Base-by-base conservation (phyloP, 1,139 yeast genomes). In the Sugiyamaella xylanicola region DNA sequence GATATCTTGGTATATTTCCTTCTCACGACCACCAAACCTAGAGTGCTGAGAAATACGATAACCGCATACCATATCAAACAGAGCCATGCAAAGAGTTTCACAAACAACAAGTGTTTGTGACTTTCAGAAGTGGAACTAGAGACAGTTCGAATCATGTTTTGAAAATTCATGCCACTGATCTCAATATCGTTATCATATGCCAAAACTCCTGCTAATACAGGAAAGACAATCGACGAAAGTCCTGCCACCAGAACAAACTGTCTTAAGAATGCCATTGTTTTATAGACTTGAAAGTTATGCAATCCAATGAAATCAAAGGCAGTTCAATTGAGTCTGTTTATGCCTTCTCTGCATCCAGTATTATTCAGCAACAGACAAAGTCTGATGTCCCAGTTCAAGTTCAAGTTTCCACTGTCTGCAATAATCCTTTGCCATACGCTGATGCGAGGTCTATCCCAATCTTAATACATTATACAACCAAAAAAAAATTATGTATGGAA, bases 1-100 rank as follows among this genome's bases (percentile, higher is more conserved):
- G 37, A 20, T 16, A 43, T 42, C 17, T 49, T 51, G 13, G 50
- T 52, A 45, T 45, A 19, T 25, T 52, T 52, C 4, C 45, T 16
- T 39, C 48, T 55, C 42, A 59, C 56, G 9, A 54, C 58, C 5
- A 27, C 9, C 16, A 54, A 51, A 8, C 65, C 64, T 1, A 57
- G 44, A 2, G 57, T 29, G 15, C 56, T 49, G 36, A 57, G 53
- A 7, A 36, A 15, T n/a, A 55, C 21, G 4, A 62, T 56, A 15
- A 59, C 56, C 8, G 39, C 16, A 45, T 59, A 63, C 64, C 65
- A 62, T 2, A 57, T 21, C 8, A 61, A 42, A 25, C 57, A 46
- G 3, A 60, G 37, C 7, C 55, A n/a, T 16, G 61, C 64, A 7
- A 59, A 11, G 19, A 51, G 8, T 20, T 32, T 36, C 8, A 37